Evolutionary conservation across 2,329 filamentous ascomycete genomes (phyloP), one percentile per base, ranked within the genome.

Genomic region (Alternaria incomplexa): DNA sequence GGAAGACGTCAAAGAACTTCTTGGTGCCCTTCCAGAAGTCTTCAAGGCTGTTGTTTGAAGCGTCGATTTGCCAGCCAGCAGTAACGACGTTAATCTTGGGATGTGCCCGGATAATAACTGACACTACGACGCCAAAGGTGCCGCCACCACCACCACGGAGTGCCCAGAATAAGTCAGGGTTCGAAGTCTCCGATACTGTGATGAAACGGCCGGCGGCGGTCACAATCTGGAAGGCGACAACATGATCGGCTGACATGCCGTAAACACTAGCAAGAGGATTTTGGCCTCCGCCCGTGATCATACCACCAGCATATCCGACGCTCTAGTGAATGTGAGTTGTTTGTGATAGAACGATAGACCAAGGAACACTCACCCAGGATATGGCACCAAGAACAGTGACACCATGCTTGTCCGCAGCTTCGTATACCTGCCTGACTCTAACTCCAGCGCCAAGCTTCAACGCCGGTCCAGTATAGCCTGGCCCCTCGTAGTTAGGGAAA

Each of bases 281-380:
- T 72, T 88, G 85, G 0, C 86, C 86, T 28, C 85, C 86, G 3
- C 84, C 85, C 10, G 68, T 66, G 20, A 77, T 67, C 67, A 73
- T 80, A 5, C 79, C 70, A 26, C 72, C 71, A 17, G 64, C 81
- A 72, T 84, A 79, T 13, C 86, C 86, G 7, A 88, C 84, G 6
- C 80, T 84, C 64, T 75, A 40, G 0, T 17, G 3, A 12, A 43
- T 48, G 20, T 56, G 6, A 48, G 44, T 8, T 20, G 17, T 15
- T 12, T 17, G 26, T 28, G 1, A 23, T 30, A 8, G 5, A 22
- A 47, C 22, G 25, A 28, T 32, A 28, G 7, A 9, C 6, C 26
- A n/a, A 10, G 47, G n/a, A 15, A 8, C 12, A 22, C 55, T 46
- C 36, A 62, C 60, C 62, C 71, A 68, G 36, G 71, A 70, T 56